These are phyloP conservation scores for Beauveria sp. DNA, from an alignment of 2,329 filamentous ascomycete genomes.

Conservation along the genomic window DNA sequence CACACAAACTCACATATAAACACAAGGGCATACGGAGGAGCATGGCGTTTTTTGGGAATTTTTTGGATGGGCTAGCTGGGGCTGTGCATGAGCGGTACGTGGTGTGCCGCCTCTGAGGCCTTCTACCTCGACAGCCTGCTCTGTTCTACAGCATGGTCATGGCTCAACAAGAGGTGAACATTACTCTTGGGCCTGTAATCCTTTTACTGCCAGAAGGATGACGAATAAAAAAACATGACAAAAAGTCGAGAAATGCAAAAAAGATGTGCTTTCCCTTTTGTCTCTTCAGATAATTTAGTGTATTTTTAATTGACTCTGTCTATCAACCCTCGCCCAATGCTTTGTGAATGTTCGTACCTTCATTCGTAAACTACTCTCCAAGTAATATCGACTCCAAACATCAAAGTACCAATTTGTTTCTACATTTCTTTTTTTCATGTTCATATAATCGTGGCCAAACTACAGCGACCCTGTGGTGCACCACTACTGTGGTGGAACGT, in stretches of 20 bases:
- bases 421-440: not conserved
- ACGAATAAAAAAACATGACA: not conserved
- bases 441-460: not conserved
- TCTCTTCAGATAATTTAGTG: not conserved
- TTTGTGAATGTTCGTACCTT: not conserved
- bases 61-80: not conserved
- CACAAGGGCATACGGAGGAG: not conserved
- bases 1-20: not conserved
- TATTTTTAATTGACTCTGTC: not conserved
- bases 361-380: not conserved
- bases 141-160: not conserved
- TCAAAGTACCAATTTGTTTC: not conserved
- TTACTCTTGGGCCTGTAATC: not conserved
- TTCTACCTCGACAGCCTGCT: not conserved
- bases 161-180: not conserved
- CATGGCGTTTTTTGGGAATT: not conserved
- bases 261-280: not conserved
- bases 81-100: not conserved
- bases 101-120: not conserved
- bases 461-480: not conserved
- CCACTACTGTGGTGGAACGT: slow-evolving; percentile 52
- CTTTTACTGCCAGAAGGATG: not conserved
- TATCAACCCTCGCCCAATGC: not conserved
- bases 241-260: not conserved
- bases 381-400: not conserved